Evolutionary conservation across 768 basidiomycete genomes (phyloP).

Genomic region (Agaricus bisporus): DNA sequence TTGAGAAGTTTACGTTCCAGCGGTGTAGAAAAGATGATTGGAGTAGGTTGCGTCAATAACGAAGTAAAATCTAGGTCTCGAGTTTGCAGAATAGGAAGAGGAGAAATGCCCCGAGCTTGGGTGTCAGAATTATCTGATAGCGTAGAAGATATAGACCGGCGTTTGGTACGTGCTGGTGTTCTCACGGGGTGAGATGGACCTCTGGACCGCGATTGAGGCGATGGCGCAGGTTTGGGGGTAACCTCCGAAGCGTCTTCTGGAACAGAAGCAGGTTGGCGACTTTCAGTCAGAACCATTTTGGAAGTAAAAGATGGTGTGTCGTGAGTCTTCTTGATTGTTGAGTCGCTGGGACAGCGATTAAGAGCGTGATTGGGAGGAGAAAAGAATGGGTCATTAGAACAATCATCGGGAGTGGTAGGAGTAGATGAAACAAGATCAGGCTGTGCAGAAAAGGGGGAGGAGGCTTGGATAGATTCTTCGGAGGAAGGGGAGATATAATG

Average conservation of each 20-base stretch:
- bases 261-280: slow-evolving; percentile 40
- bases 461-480: slow-evolving; percentile 48
- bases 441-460: slow-evolving; percentile 32
- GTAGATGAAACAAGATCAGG: slow-evolving; percentile 38
- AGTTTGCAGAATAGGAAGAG: slow-evolving; percentile 30
- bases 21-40: slow-evolving; percentile 83
- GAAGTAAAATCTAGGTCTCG: slow-evolving; percentile 56
- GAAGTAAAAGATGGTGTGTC: slow-evolving; percentile 32
- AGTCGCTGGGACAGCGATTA: slow-evolving; percentile 49
- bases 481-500: slow-evolving; percentile 35
- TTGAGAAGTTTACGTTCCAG: slow-evolving; percentile 79
- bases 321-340: slow-evolving; percentile 48
- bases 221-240: slow-evolving; percentile 16
- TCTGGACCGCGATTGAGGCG: slow-evolving; percentile 24
- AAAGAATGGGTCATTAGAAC: slow-evolving; percentile 37
- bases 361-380: slow-evolving; percentile 24
- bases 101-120: slow-evolving; percentile 36
- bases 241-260: slow-evolving; percentile 42
- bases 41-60: slow-evolving; percentile 57
- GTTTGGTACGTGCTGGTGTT: slow-evolving; percentile 92
- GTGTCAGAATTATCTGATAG: slow-evolving; percentile 60
- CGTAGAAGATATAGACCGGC: slow-evolving; percentile 89
- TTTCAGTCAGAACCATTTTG: slow-evolving; percentile 21
- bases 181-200: slow-evolving; percentile 66
- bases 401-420: slow-evolving; percentile 54